Percentiles rank a stretch among this genome's conserved stretches.
Conservation (phyloP, 1,139 yeast species). For the Arxiozyma slooffiae region DNA sequence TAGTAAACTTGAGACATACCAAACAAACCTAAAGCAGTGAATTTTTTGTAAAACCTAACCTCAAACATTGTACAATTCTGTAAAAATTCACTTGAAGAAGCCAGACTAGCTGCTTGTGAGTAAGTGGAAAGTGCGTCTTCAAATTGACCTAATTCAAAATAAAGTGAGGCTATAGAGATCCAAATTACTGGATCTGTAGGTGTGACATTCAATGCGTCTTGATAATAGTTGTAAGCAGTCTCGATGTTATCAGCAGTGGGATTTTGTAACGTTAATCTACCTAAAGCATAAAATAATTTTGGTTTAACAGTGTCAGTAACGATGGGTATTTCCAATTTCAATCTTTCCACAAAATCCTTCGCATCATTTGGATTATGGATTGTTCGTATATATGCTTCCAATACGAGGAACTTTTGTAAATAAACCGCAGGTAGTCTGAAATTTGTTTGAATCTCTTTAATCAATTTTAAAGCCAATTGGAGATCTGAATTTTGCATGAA, state of each 20-base stretch:
- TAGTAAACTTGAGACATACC: slow-evolving; percentile 25
- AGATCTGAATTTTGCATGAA: slow-evolving; percentile 3
- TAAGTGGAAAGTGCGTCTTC: slow-evolving; percentile 61
- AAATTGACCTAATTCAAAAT: slow-evolving; percentile 48
- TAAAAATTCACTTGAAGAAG: slow-evolving; percentile 8
- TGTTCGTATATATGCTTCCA: slow-evolving; percentile 9
- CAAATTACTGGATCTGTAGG: slow-evolving; percentile 50
- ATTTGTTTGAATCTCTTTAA: slow-evolving; percentile 7
- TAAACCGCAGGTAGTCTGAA: slow-evolving; percentile 12
- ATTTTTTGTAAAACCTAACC: slow-evolving; percentile 11
- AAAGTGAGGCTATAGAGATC: slow-evolving; percentile 56
- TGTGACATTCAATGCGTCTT: slow-evolving; percentile 47
- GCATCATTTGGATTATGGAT: slow-evolving; percentile 6
- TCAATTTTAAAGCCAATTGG: slow-evolving; percentile 6
- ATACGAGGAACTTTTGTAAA: slow-evolving; percentile 9
- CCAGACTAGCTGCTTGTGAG: slow-evolving; percentile 40
- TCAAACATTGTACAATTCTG: background rate
- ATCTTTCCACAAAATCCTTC: slow-evolving; percentile 4
- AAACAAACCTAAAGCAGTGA: slow-evolving; percentile 23
- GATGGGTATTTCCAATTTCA: slow-evolving; percentile 9
- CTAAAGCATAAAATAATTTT: slow-evolving; percentile 15
- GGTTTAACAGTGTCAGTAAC: slow-evolving; percentile 6
- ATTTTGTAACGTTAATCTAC: slow-evolving; percentile 15
- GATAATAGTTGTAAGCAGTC: slow-evolving; percentile 42
- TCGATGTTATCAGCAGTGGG: slow-evolving; percentile 10